Base-by-base conservation (phyloP, 495 filamentous ascomycete genomes). In the Thermothielavioides terrestris region DNA sequence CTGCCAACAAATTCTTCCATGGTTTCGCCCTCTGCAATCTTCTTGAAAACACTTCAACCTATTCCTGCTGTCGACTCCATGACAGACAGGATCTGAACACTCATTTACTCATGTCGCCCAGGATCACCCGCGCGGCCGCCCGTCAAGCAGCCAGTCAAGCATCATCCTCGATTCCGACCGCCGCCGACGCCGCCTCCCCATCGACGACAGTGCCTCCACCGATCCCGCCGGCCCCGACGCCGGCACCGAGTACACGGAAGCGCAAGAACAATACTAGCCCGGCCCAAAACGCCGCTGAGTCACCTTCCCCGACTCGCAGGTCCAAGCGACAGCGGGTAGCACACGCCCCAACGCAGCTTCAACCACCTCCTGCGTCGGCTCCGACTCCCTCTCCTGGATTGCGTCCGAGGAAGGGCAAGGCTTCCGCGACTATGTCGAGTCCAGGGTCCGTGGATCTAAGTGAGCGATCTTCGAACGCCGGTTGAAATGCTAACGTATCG, bases 41-140 rank as follows among this genome's bases (percentile, higher is more conserved):
- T 39, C 38, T 23, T 35, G 11, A 37, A 41, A 37, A 18, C 21
- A 42, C 2, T n/a, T 46, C 23, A 17, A 31, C 42, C 38, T 30
- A 40, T 30, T 23, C 48, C 52, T 44, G 49, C 42, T 54, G 46
- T 52, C 51, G 37, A 32, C 46, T 35, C 37, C 46, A 45, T 59
- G 31, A 28, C 39, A 36, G 46, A 26, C 55, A 55, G 58, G 56
- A 45, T 35, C 46, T 55, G 43, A 47, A 30, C 60, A 59, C 54
- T 49, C 59, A 55, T 64, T 60, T 69, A 77, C 85, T 86, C 80
- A 89, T 88, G 85, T 85, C 85, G 76, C 66, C 78, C 78, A 90
- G 86, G 81, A 77, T 83, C 50, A 89, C 85, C 71, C 81, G 85
- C 67, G 87, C 85, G 56, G 78, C 85, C 58, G 80, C 85, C 68